Evolutionary conservation across 495 filamentous ascomycete genomes (phyloP).

Genomic region (Penicillium salamii): DNA sequence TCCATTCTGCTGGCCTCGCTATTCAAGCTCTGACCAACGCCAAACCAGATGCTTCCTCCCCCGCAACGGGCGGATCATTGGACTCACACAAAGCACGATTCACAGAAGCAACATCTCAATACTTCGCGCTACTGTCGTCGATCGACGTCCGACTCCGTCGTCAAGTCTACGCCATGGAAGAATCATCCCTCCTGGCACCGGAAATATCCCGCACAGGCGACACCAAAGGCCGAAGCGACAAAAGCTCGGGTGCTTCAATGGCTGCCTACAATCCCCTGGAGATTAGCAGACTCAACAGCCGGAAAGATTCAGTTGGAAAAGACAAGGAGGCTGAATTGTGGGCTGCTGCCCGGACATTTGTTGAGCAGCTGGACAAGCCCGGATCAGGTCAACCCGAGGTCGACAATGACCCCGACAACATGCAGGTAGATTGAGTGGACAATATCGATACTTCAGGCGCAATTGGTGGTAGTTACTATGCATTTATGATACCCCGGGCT

Average conservation of each 20-base stretch:
- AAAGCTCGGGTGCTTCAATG: constrained; percentile 14
- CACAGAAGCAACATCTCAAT: constrained; percentile 56
- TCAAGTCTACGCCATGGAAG: constrained; percentile 78
- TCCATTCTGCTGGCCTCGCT: constrained; percentile 65
- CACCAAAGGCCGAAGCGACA: constrained; percentile 9
- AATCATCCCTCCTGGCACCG: constrained; percentile 65
- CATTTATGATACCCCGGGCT: constrained; percentile 35
- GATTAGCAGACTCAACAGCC: constrained; percentile 81
- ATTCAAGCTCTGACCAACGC: constrained; percentile 64
- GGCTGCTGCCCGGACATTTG: constrained; percentile 54
- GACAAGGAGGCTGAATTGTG: constrained; percentile 79
- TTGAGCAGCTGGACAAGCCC: constrained; percentile 36
- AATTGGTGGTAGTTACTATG: background rate
- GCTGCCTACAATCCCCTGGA: constrained; percentile 52
- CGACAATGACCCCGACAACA: constrained; percentile 21
- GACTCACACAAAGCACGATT: constrained; percentile 58
- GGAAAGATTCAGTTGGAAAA: constrained; percentile 70
- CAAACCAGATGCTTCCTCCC: constrained; percentile 30
- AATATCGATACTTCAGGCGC: background rate
- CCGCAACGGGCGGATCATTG: constrained; percentile 34
- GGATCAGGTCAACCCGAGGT: constrained; percentile 5
- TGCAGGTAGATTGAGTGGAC: constrained; percentile 35
- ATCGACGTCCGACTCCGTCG: constrained; percentile 68
- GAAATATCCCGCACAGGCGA: constrained; percentile 30
- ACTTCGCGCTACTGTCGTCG: constrained; percentile 66